phyloP scores from a whole-genome alignment of 768 basidiomycete genomes.

The Dacryopinax primogenitus region DNA sequence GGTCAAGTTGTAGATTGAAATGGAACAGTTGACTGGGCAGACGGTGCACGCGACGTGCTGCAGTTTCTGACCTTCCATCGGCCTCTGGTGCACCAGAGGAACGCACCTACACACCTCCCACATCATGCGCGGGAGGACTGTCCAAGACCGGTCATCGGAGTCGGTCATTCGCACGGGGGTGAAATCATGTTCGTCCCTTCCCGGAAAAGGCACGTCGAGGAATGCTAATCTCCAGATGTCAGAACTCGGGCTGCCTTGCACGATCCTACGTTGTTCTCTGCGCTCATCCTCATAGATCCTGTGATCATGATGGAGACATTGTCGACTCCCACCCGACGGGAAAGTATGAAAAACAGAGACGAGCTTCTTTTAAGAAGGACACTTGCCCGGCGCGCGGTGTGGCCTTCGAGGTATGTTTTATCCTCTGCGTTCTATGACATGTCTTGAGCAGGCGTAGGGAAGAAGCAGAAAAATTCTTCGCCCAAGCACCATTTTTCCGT shows the following conservation, averaged over 20 bases:
- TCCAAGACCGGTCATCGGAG: slow-evolving; percentile 34
- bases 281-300: slow-evolving; percentile 66
- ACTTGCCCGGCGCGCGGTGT: slow-evolving; percentile 44
- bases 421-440: neutral
- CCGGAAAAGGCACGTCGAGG: too few species aligned
- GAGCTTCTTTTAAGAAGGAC: slow-evolving; percentile 31
- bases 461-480: slow-evolving; percentile 28
- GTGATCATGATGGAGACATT: slow-evolving; percentile 36
- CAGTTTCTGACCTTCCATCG: slow-evolving; percentile 36
- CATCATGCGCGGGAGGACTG: neutral
- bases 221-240: too few species aligned
- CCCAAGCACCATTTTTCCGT: slow-evolving; percentile 49
- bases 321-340: neutral
- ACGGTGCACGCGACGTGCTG: slow-evolving; percentile 62
- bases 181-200: slow-evolving; percentile 47
- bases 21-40: slow-evolving; percentile 56
- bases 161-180: slow-evolving; percentile 81
- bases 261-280: slow-evolving; percentile 53
- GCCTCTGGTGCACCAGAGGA: slow-evolving; percentile 13
- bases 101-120: neutral
- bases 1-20: neutral
- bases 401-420: slow-evolving; percentile 45
- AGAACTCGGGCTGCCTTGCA: slow-evolving; percentile 47
- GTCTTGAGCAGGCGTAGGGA: slow-evolving; percentile 54
- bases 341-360: neutral